Base-by-base conservation (phyloP, 495 filamentous ascomycete genomes). In the Corynascus novoguineensis region DNA sequence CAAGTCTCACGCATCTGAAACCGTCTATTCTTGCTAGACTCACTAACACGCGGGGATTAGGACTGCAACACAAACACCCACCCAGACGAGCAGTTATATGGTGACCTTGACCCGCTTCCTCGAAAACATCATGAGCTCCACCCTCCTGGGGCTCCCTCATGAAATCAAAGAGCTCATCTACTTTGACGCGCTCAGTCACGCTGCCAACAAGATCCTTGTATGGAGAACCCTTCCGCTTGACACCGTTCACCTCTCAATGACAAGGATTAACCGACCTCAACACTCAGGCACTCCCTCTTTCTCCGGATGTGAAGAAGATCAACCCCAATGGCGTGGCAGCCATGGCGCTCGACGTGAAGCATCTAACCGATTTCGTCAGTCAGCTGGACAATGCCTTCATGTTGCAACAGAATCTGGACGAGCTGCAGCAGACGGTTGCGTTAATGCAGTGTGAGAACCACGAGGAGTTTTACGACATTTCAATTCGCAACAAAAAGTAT, bases 131-230 rank as follows among this genome's bases (percentile, higher is more conserved):
- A 97, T 97, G 92, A 88, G 83, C 66, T 93, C 90, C 4, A 93
- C 92, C 0, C 78, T 98, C 7, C 81, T 97, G 4, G 92, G 91
- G 12, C 78, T 98, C 27, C 93, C 93, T 0, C 85, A 87, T 4
- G 89, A 95, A 61, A 97, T 98, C 71, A 96, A 97, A 71, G 90
- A 95, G 67, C 81, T 97, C 31, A 96, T 98, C 58, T 97, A 97
- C 71, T 97, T 97, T 61, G 92, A 97, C 68, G 95, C 95, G 3
- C 79, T 98, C 54, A 88, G 84, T 55, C 92, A 97, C 69, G 90
- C 95, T 5, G 85, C 90, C 8, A 85, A 85, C 55, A 88, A 86
- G 74, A 93, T 98, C 31, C 74, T 98, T 44, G 86, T 90, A 71
- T 61, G 78, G 31, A 34, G 38, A 27, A 25, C 4, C 47, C 45